Conservation (phyloP, 2,329 filamentous ascomycete genomes). For the Claviceps africana region DNA sequence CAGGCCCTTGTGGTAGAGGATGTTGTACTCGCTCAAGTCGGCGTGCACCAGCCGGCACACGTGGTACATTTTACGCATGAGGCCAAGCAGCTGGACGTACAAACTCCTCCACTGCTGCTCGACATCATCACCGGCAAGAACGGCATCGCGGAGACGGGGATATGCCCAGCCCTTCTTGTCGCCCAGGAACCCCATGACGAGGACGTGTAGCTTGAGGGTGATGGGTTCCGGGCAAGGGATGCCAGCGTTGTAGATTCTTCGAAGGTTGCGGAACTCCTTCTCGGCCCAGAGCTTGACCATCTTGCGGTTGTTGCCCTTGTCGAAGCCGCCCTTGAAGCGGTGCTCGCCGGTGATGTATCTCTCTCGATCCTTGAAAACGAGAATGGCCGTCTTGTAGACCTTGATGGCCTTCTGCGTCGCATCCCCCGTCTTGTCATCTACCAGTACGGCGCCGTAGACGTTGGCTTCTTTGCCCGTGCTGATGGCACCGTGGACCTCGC, state of each 20-base stretch:
- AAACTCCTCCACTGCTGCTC: conserved; percentile 61
- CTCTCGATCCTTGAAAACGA: conserved; percentile 96
- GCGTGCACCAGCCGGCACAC: conserved; percentile 85
- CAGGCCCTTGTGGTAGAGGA: conserved; percentile 70
- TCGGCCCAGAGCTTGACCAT: conserved; percentile 99
- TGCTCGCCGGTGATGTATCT: conserved; percentile 92
- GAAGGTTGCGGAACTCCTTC: conserved; percentile 92
- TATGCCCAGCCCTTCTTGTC: conserved; percentile 78
- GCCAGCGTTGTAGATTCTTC: conserved; percentile 66
- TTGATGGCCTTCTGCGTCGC: conserved; percentile 78
- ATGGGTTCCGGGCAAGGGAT: conserved; percentile 87
- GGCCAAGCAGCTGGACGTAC: conserved; percentile 70
- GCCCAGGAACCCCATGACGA: conserved; percentile 89
- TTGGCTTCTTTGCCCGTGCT: conserved; percentile 98
- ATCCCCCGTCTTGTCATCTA: conserved; percentile 37
- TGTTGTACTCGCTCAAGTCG: conserved; percentile 96
- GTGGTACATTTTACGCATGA: conserved; percentile 91
- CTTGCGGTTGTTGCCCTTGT: conserved; percentile 85
- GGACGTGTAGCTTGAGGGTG: conserved; percentile 79
- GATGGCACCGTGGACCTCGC: conserved; percentile 86
- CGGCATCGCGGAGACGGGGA: conserved; percentile 77
- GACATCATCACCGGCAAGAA: conserved; percentile 51
- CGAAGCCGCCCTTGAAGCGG: conserved; percentile 78
- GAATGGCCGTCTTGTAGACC: conserved; percentile 95
- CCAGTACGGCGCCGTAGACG: conserved; percentile 77